These are phyloP conservation scores for Stellera chamaejasme DNA, from an alignment of 345 rosid genomes.

Conservation along the genomic window DNA sequence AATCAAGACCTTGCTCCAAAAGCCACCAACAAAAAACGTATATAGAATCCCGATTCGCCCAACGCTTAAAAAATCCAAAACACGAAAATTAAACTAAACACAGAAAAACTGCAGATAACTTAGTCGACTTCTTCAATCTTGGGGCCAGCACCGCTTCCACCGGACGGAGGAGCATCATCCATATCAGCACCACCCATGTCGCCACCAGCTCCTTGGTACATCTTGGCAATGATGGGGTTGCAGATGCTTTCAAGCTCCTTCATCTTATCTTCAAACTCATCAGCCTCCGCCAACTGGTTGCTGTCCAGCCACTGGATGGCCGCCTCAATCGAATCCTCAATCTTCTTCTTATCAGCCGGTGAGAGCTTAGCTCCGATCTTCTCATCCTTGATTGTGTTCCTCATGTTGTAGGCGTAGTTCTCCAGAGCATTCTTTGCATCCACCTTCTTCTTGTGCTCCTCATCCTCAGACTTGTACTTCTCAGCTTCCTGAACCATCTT, in stretches of 20 bases:
- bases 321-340: slow-evolving; percentile 34
- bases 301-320: slow-evolving; percentile 46
- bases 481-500: slow-evolving; percentile 52
- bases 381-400: slow-evolving; percentile 39
- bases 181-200: slow-evolving; percentile 15
- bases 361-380: slow-evolving; percentile 41
- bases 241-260: slow-evolving; percentile 36
- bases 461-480: slow-evolving; percentile 43
- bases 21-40: too few relatives aligned
- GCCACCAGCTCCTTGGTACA: slow-evolving; percentile 30
- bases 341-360: slow-evolving; percentile 35
- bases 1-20: too few relatives aligned
- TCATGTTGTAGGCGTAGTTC: slow-evolving; percentile 46
- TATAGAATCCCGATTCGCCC: too few relatives aligned
- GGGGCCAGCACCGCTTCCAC: slow-evolving; percentile 36
- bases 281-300: slow-evolving; percentile 40
- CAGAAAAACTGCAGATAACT: too few relatives aligned
- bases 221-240: slow-evolving; percentile 39
- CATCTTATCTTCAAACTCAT: slow-evolving; percentile 44
- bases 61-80: too few relatives aligned
- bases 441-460: slow-evolving; percentile 42
- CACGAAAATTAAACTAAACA: too few relatives aligned
- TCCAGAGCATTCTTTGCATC: slow-evolving; percentile 46
- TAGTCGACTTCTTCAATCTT: too few relatives aligned
- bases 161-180: slow-evolving; percentile 19